Evolutionary conservation across 257 asterid species (phyloP), one percentile per base, ranked within the genome.

Genomic region (Salvia hispanica): DNA sequence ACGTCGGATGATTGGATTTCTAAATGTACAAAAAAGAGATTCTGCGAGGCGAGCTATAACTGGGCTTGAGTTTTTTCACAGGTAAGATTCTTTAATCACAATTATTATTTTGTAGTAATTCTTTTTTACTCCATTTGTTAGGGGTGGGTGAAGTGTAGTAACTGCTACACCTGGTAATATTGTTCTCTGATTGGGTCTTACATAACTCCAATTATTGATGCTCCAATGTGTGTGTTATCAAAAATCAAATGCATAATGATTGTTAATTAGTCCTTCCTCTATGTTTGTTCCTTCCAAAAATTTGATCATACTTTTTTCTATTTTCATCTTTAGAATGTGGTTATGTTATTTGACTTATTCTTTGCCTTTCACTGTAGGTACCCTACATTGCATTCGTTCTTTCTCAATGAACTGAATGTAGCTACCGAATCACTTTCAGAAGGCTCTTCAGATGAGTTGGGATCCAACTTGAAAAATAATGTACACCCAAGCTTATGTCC

Each of bases 401-500:
- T 93, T 58, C 74, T 84, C 73, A 76, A 83, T 47, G 99, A 90
- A 76, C 85, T 93, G 79, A 79, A 74, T 74, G 81, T 88, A 77
- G 97, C 99, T 47, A 88, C 97, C 2, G 92, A 88, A 53, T 72
- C 80, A 58, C 94, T 88, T 66, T 18, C 66, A 52, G 79, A 75
- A 73, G 95, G 83, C 46, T 77, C 93, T 52, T 76, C 93, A 37
- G 76, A 80, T 61, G 77, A 78, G 25, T 59, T 74, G 73, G 80
- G 77, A 68, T 74, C 92, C 63, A 83, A 80, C 88, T 76, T 88
- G 82, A 85, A 86, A 71, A 86, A 81, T 64, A 85, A 21, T 36
- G 89, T 88, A 47, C 99, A 90, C 74, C 97, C 99, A 61, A 93
- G 99, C 80, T 86, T 93, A 82, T 90, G 95, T 62, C 97, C 99